These are phyloP conservation scores for Capsella rubella DNA, from an alignment of 441 rosid genomes.

Conservation along the genomic window DNA sequence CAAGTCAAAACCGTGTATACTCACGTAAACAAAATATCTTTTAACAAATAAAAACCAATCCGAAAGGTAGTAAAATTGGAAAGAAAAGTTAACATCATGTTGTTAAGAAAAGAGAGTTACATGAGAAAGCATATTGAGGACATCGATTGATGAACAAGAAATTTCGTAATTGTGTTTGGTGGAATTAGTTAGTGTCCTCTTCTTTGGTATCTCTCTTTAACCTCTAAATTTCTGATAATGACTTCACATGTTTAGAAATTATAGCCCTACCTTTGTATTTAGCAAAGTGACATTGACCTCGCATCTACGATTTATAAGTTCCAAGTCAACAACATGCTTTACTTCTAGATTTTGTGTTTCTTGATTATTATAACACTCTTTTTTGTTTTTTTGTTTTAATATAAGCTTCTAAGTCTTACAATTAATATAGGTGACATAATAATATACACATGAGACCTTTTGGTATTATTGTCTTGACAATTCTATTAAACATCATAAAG, in stretches of 20 bases:
- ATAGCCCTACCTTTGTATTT: conserved; percentile 6
- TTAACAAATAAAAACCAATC: conserved; percentile 12
- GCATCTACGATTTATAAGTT: conserved; percentile 1
- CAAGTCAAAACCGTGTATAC: conserved; percentile 12
- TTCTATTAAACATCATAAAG: too few species aligned
- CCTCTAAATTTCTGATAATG: conserved; percentile 29
- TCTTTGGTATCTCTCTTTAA: conserved; percentile 11
- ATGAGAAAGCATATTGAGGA: conserved; percentile 26
- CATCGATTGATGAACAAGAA: conserved; percentile 42
- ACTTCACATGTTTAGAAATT: conserved; percentile 12
- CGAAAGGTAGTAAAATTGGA: conserved; percentile 22
- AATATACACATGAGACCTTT: too few species aligned
- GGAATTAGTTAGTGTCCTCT: conserved; percentile 41
- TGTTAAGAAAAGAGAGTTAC: conserved; percentile 39
- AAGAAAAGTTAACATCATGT: conserved; percentile 32
- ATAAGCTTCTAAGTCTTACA: not conserved
- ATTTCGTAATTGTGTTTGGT: conserved; percentile 41
- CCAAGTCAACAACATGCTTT: conserved; percentile 33
- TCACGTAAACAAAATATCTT: conserved; percentile 14
- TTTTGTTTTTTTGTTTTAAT: not conserved
- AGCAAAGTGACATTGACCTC: conserved; percentile 16
- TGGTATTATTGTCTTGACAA: too few species aligned
- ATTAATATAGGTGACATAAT: too few species aligned
- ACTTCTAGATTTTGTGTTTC: conserved; percentile 22
- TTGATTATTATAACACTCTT: not conserved